Base-by-base conservation (phyloP, 495 filamentous ascomycete genomes). In the Xylaria intraflava region DNA sequence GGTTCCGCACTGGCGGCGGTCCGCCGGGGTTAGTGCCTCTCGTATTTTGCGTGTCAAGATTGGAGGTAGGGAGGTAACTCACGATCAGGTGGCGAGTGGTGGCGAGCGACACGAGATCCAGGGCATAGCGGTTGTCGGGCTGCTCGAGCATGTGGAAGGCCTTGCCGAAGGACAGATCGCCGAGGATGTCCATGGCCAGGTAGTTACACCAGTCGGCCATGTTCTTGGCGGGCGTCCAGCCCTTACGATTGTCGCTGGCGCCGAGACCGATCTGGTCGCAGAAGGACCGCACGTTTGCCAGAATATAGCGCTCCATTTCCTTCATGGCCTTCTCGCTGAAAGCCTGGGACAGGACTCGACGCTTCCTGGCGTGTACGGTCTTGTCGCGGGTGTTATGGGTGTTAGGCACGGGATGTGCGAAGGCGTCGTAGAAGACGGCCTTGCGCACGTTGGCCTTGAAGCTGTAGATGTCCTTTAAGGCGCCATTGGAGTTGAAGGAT, bases 141-240 rank as follows among this genome's bases (percentile, higher is more conserved):
- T 65, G 67, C 43, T 82, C 76, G 42, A 92, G 70, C 85, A 87
- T 87, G 38, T 80, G 74, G 67, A 87, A 88, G 17, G 82, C 74
- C 64, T 87, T 86, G 14, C 82, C 83, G 59, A 88, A 89, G 51
- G 76, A 77, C 8, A 90, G 59, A 31, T 87, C 81, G 3, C 85
- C 85, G 66, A 90, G 81, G 19, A 88, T 80, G 57, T 90, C 86
- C 71, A 87, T 88, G 42, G 79, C 78, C 8, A 85, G 72, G 68
- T 80, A 87, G 62, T 81, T 84, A 49, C 74, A 76, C 78, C 82
- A 86, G 54, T 81, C 71, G 0, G 81, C 72, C 69, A 86, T 77
- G 62, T 87, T 77, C 58, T 73, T 68, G 19, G 72, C 55, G 38
- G 66, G 58, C 22, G 75, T 69, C 73, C 72, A 71, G 20, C 72